These are phyloP conservation scores for Leccinum sublutescens DNA, from an alignment of 768 basidiomycete genomes.

Conservation along the genomic window DNA sequence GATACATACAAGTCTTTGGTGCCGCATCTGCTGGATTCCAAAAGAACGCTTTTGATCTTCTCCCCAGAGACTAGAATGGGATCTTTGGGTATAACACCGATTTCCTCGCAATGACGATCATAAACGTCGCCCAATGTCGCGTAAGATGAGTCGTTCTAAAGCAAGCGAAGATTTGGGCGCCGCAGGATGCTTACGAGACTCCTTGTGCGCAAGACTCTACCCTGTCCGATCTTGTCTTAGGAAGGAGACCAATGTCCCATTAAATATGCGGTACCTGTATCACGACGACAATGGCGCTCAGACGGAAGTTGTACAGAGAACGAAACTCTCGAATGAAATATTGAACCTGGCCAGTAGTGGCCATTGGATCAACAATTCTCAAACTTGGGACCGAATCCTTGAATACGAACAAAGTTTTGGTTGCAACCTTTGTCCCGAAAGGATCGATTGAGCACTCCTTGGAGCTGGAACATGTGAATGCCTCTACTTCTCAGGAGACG, in stretches of 20 bases:
- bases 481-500: slow-evolving; percentile 8
- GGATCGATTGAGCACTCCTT: slow-evolving; percentile 7
- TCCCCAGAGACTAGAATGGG: slow-evolving; percentile 84
- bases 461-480: background rate
- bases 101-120: slow-evolving; percentile 79
- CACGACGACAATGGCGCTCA: slow-evolving; percentile 77
- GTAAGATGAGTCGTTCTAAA: slow-evolving; percentile 91
- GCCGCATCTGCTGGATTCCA: slow-evolving; percentile 49
- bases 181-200: slow-evolving; percentile 85
- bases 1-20: slow-evolving; percentile 39
- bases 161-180: slow-evolving; percentile 72
- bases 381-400: slow-evolving; percentile 85
- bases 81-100: slow-evolving; percentile 80
- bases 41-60: slow-evolving; percentile 70
- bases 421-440: slow-evolving; percentile 90
- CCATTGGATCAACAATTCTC: slow-evolving; percentile 88
- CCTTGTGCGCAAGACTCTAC: slow-evolving; percentile 74
- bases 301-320: slow-evolving; percentile 92
- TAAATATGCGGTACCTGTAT: slow-evolving; percentile 93
- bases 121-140: slow-evolving; percentile 90
- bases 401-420: slow-evolving; percentile 85
- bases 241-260: slow-evolving; percentile 45
- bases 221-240: slow-evolving; percentile 39
- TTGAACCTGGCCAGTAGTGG: slow-evolving; percentile 85
- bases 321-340: slow-evolving; percentile 77